Evolutionary conservation across 2,329 filamentous ascomycete species (phyloP), one percentile per base, ranked within the genome.

Genomic region (Claviceps lovelessii): DNA sequence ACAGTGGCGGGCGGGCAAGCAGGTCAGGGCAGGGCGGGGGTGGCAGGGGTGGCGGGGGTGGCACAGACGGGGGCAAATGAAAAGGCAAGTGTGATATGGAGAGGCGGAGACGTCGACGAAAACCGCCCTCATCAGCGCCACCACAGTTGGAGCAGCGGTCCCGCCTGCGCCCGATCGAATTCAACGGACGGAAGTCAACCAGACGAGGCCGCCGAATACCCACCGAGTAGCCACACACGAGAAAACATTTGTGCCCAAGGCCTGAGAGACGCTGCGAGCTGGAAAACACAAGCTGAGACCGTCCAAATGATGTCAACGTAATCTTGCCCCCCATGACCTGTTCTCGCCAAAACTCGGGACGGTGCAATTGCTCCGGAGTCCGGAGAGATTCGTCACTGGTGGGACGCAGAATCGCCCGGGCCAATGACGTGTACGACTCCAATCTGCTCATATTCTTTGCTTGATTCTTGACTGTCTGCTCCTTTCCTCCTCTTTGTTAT

Each of bases 291-390:
- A 23, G 23, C 23, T 3, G 23, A 23, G 23, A 23, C 23, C 3
- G 23, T 23, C 23, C 23, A 23, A 23, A 23, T 23, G 23, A 23
- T 23, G 23, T 23, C 23, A 23, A 23, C 23, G 23, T 23, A 23
- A 23, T 5, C 37, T 15, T 39, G n/a, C n/a, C n/a, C n/a, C n/a
- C n/a, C n/a, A n/a, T 10, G 5, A n/a, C 39, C 17, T 8, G 37
- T n/a, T 5, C 2, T n/a, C 39, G 39, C 5, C 3, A 23, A 7
- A 8, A 41, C 15, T 41, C 41, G 28, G 29, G 9, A 44, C 54
- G 54, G 54, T 35, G 49, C 49, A 52, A 41, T 19, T 52, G 49
- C 54, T 55, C 54, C 54, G 54, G 49, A 23, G 23, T 3, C 23
- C 23, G 23, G 23, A 3, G 23, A 3, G 23, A 3, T 23, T 23